A percentile compares a stretch with the other conserved stretches of the same genome.
Evolutionary conservation across 495 filamentous ascomycete genomes (phyloP).

Genomic region (Parathielavia hyrcaniae): DNA sequence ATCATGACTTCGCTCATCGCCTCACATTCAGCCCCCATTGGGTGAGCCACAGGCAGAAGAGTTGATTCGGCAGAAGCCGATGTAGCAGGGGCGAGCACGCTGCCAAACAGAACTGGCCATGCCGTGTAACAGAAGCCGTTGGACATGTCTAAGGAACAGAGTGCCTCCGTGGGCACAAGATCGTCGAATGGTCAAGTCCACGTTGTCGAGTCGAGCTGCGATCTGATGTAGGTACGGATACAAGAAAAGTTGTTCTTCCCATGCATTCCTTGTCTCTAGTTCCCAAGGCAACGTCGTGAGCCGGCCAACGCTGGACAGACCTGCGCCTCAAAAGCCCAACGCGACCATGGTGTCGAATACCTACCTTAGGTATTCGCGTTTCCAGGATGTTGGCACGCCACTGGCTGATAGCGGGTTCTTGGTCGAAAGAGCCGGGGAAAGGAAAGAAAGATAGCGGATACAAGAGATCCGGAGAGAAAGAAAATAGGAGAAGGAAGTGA

Average conservation of each 20-base stretch:
- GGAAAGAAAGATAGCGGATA: no score
- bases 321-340: no score
- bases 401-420: no score
- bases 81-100: conserved; percentile 15
- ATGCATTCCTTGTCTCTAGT: neutral
- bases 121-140: conserved; percentile 13
- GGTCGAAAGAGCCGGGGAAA: no score
- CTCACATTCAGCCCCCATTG: conserved; percentile 27
- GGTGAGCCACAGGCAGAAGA: neutral
- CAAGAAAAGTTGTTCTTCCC: neutral
- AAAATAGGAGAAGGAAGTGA: no score
- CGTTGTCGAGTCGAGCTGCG: neutral
- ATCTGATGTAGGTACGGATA: neutral
- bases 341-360: no score
- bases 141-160: neutral
- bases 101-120: conserved; percentile 5
- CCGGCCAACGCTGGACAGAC: no score
- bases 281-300: neutral
- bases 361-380: no score
- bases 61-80: conserved; percentile 32
- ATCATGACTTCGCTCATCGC: no score
- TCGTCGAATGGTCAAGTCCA: no score
- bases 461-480: neutral
- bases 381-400: no score
- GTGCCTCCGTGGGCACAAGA: no score